phyloP scores from a whole-genome alignment of 176 grass and related monocot species.

The Triticum monococcum region DNA sequence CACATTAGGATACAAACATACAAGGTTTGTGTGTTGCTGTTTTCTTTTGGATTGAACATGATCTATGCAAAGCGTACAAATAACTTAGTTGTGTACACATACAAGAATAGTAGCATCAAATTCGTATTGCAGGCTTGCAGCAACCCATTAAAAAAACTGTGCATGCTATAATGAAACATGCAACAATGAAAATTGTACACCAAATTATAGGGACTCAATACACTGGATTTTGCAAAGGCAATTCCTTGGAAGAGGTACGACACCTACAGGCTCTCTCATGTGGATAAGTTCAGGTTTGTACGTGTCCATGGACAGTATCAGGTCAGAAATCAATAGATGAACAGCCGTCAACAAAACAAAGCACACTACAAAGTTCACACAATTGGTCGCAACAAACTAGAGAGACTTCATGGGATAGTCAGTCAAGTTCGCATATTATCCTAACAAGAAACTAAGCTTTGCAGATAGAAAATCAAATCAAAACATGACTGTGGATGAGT shows the following conservation, averaged over 20 bases:
- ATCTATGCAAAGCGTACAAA: background rate
- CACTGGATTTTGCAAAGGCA: constrained; percentile 18
- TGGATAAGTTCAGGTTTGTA: constrained; percentile 12
- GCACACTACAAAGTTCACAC: background rate
- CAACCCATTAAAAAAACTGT: background rate
- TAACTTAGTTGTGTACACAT: background rate
- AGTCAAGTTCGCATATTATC: constrained; percentile 11
- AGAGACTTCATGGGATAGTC: background rate
- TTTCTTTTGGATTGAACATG: constrained; percentile 14
- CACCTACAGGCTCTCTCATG: background rate
- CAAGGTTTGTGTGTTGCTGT: constrained; percentile 1
- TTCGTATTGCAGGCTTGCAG: background rate
- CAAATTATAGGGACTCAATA: background rate
- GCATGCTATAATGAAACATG: constrained; percentile 1
- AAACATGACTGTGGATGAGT: constrained; percentile 10
- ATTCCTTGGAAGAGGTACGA: constrained; percentile 7
- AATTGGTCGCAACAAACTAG: background rate
- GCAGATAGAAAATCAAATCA: background rate
- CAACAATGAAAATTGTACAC: background rate
- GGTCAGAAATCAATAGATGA: constrained; percentile 4
- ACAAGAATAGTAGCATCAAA: background rate
- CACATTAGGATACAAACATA: background rate
- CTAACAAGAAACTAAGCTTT: background rate
- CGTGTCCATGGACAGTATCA: constrained; percentile 9
- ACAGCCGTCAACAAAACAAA: constrained; percentile 22